Evolutionary conservation across 768 basidiomycete species (phyloP).

Genomic region (Porphyrellus cyaneotinctus): DNA sequence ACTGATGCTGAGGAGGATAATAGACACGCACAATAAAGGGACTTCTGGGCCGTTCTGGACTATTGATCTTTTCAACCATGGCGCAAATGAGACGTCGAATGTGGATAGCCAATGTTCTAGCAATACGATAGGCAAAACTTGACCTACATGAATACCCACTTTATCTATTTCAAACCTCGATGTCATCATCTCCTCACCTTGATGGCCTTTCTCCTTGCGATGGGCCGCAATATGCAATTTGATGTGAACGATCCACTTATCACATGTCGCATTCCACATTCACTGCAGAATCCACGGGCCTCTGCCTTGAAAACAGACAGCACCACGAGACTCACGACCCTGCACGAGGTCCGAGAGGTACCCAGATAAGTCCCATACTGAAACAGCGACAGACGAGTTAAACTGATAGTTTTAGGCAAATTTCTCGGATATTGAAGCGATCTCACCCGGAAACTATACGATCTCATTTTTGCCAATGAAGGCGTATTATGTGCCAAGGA

Average conservation of each 20-base stretch:
- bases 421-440: neutral
- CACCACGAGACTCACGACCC: constrained; percentile 1
- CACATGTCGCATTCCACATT: neutral
- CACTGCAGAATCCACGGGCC: neutral
- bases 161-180: neutral
- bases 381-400: constrained; percentile 10
- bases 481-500: neutral
- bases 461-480: neutral
- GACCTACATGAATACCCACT: neutral
- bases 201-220: neutral
- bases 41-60: constrained; percentile 35
- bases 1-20: neutral
- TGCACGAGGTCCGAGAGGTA: neutral
- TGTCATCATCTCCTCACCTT: neutral
- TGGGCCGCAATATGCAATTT: too few species aligned
- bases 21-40: constrained; percentile 11
- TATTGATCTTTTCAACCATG: constrained; percentile 55
- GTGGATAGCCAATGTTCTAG: neutral
- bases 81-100: neutral
- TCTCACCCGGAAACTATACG: constrained; percentile 2
- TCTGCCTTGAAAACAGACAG: neutral
- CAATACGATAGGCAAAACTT: neutral
- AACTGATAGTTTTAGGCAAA: neutral
- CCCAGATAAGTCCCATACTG: constrained; percentile 1
- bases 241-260: neutral